These are phyloP conservation scores for Macrolepiota dolichaula DNA, from an alignment of 768 basidiomycete genomes.

Conservation along the genomic window DNA sequence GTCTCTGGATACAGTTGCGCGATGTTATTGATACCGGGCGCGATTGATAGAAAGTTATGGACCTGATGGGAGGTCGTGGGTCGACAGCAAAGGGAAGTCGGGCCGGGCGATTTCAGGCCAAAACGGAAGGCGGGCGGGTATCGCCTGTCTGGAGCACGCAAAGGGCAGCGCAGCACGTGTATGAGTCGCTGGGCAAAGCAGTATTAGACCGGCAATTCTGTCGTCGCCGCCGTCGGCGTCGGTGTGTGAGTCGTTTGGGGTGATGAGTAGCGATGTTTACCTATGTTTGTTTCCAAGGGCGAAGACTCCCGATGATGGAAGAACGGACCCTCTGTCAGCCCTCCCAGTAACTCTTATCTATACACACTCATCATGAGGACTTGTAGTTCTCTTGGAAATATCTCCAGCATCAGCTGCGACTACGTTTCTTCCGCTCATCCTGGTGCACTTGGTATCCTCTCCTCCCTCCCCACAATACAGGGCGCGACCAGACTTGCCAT, in stretches of 20 bases:
- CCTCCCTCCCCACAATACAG: neutral
- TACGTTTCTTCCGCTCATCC: neutral
- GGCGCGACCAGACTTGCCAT: neutral
- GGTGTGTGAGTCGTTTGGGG: constrained; percentile 12
- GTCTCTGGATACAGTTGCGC: neutral
- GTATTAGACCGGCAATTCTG: neutral
- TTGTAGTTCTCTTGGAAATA: neutral
- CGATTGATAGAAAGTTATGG: constrained; percentile 11
- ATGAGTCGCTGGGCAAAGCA: neutral
- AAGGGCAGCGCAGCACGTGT: neutral
- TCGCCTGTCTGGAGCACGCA: neutral
- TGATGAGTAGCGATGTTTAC: constrained; percentile 16
- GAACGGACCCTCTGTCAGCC: neutral
- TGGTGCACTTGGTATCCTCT: neutral
- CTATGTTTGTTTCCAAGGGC: constrained; percentile 7
- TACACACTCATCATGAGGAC: neutral
- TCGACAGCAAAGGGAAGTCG: constrained; percentile 1
- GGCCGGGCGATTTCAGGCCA: constrained; percentile 1
- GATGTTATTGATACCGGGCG: neutral
- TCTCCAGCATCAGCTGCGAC: neutral
- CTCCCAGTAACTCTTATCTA: neutral
- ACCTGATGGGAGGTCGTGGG: constrained; percentile 9
- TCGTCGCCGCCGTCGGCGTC: constrained; percentile 10
- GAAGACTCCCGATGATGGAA: neutral
- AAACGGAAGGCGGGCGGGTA: neutral